phyloP scores from a whole-genome alignment of 805 yeast genomes.

The Wickerhamomyces tratensis region DNA sequence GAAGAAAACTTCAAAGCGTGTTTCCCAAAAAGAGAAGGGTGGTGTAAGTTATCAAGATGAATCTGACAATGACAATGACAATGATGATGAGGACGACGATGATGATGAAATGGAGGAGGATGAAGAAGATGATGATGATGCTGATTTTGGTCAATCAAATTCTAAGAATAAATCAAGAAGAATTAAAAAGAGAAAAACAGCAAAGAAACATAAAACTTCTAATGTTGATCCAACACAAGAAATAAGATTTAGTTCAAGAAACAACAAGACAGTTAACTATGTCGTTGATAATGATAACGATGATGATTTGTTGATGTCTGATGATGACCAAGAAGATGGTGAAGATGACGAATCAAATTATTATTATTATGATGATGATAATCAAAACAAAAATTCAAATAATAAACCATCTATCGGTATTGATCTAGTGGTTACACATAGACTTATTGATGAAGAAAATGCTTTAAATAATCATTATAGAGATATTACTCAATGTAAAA shows the following conservation, averaged over 20 bases:
- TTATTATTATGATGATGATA: conserved; percentile 13
- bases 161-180: conserved; percentile 9
- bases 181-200: conserved; percentile 14
- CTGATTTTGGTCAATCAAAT: conserved; percentile 23
- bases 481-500: conserved; percentile 44
- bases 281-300: conserved; percentile 54
- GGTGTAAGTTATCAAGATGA: background rate
- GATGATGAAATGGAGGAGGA: conserved; percentile 18
- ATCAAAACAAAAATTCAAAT: conserved; percentile 12
- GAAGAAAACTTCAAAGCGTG: conserved; percentile 12
- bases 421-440: conserved; percentile 47
- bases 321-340: conserved; percentile 15
- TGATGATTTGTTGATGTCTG: conserved; percentile 30
- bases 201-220: conserved; percentile 9
- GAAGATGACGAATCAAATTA: conserved; percentile 12
- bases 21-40: conserved; percentile 12
- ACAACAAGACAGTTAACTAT: conserved; percentile 58
- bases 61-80: conserved; percentile 4
- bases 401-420: conserved; percentile 15
- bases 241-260: conserved; percentile 71
- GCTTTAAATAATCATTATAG: conserved; percentile 17
- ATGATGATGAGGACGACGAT: conserved; percentile 17
- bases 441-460: conserved; percentile 29
- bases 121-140: conserved; percentile 27
- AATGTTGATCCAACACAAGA: conserved; percentile 29